Percentiles rank a stretch among this genome's conserved stretches.
Evolutionary conservation across 768 basidiomycete species (phyloP).

Genomic region (Stropharia rugosoannulata): DNA sequence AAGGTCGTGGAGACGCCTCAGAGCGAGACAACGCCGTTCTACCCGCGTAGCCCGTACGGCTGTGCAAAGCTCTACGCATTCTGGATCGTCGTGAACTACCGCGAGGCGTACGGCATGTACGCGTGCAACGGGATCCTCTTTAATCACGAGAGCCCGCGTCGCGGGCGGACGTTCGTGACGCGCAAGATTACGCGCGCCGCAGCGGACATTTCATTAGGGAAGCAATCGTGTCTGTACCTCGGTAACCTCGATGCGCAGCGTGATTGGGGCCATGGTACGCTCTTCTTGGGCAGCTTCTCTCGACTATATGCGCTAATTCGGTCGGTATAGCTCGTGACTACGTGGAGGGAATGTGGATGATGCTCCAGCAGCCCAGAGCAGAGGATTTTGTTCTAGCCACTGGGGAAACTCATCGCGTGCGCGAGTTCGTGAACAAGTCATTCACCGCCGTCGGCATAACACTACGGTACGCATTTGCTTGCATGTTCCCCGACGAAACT

Average conservation of each 20-base stretch:
- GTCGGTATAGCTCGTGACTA: slow-evolving; percentile 70
- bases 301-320: background rate
- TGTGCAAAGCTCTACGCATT: slow-evolving; percentile 93
- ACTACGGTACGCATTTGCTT: slow-evolving; percentile 49
- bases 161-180: slow-evolving; percentile 95
- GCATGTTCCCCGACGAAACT: slow-evolving; percentile 1
- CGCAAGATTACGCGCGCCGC: slow-evolving; percentile 92
- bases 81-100: slow-evolving; percentile 90
- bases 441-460: slow-evolving; percentile 68
- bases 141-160: slow-evolving; percentile 96
- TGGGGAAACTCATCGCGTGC: slow-evolving; percentile 93
- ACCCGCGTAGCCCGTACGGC: slow-evolving; percentile 96
- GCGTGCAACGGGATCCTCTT: slow-evolving; percentile 97
- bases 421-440: slow-evolving; percentile 89
- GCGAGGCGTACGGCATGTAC: slow-evolving; percentile 96
- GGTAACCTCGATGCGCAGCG: slow-evolving; percentile 94
- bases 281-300: background rate
- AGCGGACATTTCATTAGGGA: slow-evolving; percentile 88
- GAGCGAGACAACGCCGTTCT: slow-evolving; percentile 95
- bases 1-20: slow-evolving; percentile 96
- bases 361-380: slow-evolving; percentile 83
- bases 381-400: slow-evolving; percentile 96
- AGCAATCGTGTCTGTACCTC: slow-evolving; percentile 88
- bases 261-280: slow-evolving; percentile 95
- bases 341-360: slow-evolving; percentile 97